A percentile compares a stretch with the other conserved stretches of the same genome.
Conservation (phyloP, 768 basidiomycete species). For the Tephrocybe rancida region DNA sequence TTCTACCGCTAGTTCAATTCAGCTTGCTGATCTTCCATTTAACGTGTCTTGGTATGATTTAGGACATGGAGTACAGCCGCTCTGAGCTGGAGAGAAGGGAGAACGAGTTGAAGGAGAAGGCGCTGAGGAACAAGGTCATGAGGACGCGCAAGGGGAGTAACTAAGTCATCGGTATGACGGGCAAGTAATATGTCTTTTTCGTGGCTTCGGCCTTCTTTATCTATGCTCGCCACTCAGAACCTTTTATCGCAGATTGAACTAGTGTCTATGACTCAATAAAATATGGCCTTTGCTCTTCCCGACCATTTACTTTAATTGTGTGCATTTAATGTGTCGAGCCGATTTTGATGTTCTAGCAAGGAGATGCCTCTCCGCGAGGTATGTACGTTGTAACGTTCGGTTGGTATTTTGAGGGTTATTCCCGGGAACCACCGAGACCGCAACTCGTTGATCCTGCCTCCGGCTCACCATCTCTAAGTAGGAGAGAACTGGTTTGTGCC, state of each 20-base stretch:
- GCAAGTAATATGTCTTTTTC: constrained; percentile 16
- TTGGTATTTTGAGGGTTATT: too few relatives aligned
- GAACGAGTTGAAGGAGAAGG: constrained; percentile 80
- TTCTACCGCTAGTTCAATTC: constrained; percentile 1
- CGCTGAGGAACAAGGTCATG: constrained; percentile 80
- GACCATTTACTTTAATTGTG: not conserved
- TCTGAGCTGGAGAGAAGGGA: constrained; percentile 68
- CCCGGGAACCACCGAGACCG: too few relatives aligned
- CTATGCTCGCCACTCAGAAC: constrained; percentile 17
- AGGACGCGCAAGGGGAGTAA: constrained; percentile 59
- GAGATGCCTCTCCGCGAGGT: not conserved
- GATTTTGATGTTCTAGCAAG: not conserved
- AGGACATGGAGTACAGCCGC: constrained; percentile 23
- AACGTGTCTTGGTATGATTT: constrained; percentile 13
- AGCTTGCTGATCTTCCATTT: not conserved
- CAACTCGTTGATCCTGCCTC: too few relatives aligned
- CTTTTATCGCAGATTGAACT: constrained; percentile 16
- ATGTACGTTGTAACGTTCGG: too few relatives aligned
- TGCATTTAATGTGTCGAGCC: constrained; percentile 3
- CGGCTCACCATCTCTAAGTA: too few relatives aligned
- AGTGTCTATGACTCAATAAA: constrained; percentile 12
- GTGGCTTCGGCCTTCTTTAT: constrained; percentile 4
- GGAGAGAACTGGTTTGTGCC: too few relatives aligned
- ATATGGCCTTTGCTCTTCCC: not conserved
- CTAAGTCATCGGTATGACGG: constrained; percentile 10